Evolutionary conservation across 768 basidiomycete genomes (phyloP).

Genomic region (Lentinula detonsa): DNA sequence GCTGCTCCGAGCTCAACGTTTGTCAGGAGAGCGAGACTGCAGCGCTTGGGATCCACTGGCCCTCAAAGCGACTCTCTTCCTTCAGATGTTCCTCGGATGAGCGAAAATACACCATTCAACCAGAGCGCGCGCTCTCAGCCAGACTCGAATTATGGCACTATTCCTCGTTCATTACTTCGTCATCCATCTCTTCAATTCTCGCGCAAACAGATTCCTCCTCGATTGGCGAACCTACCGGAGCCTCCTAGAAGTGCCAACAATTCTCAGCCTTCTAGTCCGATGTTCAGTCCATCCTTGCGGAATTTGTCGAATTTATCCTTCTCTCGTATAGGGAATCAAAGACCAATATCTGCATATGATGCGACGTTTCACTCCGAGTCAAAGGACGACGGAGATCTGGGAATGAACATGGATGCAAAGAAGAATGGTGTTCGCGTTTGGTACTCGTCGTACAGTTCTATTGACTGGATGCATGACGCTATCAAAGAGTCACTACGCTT

Average conservation of each 20-base stretch:
- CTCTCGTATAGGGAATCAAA: slow-evolving; percentile 38
- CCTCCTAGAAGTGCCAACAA: slow-evolving; percentile 22
- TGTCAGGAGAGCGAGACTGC: slow-evolving; percentile 6
- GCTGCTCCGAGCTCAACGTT: slow-evolving; percentile 3
- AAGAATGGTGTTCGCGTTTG: slow-evolving; percentile 87
- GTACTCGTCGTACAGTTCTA: slow-evolving; percentile 86
- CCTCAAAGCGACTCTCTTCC: slow-evolving; percentile 4
- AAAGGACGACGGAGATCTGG: slow-evolving; percentile 26
- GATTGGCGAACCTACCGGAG: slow-evolving; percentile 27
- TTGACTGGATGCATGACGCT: slow-evolving; percentile 96
- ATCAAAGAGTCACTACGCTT: slow-evolving; percentile 90
- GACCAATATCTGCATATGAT: slow-evolving; percentile 75
- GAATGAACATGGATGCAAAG: slow-evolving; percentile 50
- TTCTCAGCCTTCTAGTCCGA: slow-evolving; percentile 31
- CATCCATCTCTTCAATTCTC: slow-evolving; percentile 23
- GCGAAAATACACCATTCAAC: neutral
- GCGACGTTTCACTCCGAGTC: slow-evolving; percentile 27
- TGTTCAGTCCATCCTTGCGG: slow-evolving; percentile 29
- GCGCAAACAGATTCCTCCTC: slow-evolving; percentile 27
- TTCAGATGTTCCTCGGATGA: neutral
- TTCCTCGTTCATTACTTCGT: slow-evolving; percentile 20
- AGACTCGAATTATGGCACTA: slow-evolving; percentile 45
- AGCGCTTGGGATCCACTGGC: neutral
- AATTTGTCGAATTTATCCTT: slow-evolving; percentile 29
- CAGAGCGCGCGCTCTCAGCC: neutral